phyloP scores from a whole-genome alignment of 768 basidiomycete species.

The Clathrus columnatus region DNA sequence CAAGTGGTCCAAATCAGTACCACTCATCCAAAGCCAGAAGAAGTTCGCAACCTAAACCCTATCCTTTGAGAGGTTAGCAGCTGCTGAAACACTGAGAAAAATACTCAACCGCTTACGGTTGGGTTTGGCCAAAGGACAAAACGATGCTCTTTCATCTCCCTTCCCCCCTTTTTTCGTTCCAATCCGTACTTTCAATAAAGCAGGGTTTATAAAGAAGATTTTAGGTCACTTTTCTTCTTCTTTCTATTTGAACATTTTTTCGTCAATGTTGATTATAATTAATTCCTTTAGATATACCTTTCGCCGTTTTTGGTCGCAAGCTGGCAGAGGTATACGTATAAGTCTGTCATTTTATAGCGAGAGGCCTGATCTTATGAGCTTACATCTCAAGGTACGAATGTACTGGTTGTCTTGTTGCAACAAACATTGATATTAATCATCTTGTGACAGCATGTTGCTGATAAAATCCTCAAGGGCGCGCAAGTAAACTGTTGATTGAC shows the following conservation, averaged over 20 bases:
- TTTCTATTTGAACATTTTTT: not conserved
- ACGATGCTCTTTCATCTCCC: constrained; percentile 7
- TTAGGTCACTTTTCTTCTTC: constrained; percentile 53
- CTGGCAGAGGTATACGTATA: constrained; percentile 77
- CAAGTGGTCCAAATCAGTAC: too few species aligned
- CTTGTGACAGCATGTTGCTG: constrained; percentile 51
- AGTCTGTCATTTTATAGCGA: constrained; percentile 48
- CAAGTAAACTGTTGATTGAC: constrained; percentile 90
- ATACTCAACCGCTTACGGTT: too few species aligned
- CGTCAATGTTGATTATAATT: constrained; percentile 11
- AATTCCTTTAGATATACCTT: constrained; percentile 63
- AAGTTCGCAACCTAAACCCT: too few species aligned
- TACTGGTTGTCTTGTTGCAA: constrained; percentile 13
- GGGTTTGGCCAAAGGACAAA: not conserved
- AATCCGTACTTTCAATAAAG: constrained; percentile 14
- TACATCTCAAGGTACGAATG: constrained; percentile 66
- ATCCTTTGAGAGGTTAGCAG: too few species aligned
- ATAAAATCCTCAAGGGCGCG: constrained; percentile 89
- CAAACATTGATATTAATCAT: constrained; percentile 10
- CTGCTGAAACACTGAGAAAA: too few species aligned
- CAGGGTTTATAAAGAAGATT: constrained; percentile 89
- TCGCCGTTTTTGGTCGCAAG: constrained; percentile 99
- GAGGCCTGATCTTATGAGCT: constrained; percentile 93
- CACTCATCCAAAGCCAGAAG: too few species aligned
- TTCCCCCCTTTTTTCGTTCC: constrained; percentile 20